These are phyloP conservation scores for Coniella lustricola DNA, from an alignment of 2,329 filamentous ascomycete species.

Conservation along the genomic window DNA sequence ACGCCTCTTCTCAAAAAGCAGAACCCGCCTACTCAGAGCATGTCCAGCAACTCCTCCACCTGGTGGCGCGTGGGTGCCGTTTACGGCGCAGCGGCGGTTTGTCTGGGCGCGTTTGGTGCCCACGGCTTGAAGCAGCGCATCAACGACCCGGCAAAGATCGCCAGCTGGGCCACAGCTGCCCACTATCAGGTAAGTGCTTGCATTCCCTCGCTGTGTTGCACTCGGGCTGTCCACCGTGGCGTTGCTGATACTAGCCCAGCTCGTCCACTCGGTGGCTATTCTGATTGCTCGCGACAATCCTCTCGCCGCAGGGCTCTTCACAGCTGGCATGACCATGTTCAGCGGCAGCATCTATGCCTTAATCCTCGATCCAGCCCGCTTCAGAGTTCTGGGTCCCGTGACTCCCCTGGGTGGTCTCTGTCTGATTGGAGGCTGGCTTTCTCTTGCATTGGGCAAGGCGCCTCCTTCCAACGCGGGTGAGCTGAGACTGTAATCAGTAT, in stretches of 20 bases:
- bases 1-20: background rate
- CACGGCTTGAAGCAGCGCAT: constrained; percentile 59
- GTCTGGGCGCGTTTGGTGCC: constrained; percentile 59
- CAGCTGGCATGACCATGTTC: constrained; percentile 61
- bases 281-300: constrained; percentile 52
- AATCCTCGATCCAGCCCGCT: constrained; percentile 53
- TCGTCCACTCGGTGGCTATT: constrained; percentile 55
- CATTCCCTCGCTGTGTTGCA: too few species aligned
- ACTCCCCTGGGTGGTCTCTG: constrained; percentile 59
- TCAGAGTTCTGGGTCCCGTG: constrained; percentile 54
- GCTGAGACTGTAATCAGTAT: constrained; percentile 10
- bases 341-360: constrained; percentile 59
- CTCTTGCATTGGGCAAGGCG: constrained; percentile 27
- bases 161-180: constrained; percentile 57
- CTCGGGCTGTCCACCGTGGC: background rate
- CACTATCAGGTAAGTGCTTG: constrained; percentile 54
- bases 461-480: constrained; percentile 9
- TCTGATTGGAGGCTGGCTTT: constrained; percentile 58
- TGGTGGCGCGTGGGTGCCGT: constrained; percentile 57
- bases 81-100: constrained; percentile 54
- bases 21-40: constrained; percentile 4
- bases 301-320: constrained; percentile 51
- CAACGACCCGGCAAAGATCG: constrained; percentile 49
- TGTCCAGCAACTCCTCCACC: constrained; percentile 25
- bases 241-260: constrained; percentile 30